Evolutionary conservation across 345 rosid genomes (phyloP).

Genomic region (Triadica sebifera): DNA sequence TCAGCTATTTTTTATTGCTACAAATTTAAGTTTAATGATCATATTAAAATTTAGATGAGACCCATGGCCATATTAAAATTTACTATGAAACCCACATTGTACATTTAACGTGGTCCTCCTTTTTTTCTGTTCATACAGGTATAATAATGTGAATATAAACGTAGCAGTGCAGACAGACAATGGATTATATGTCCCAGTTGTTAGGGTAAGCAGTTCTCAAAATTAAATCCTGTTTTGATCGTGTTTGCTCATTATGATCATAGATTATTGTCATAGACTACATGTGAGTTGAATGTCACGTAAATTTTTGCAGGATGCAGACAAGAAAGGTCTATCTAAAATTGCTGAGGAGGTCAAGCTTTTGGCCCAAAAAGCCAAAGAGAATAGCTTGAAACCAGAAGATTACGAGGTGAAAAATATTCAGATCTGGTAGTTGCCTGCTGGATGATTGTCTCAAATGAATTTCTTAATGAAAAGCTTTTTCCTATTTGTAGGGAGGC

Average conservation of each 20-base stretch:
- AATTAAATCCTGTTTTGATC: not conserved
- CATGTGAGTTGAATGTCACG: not conserved
- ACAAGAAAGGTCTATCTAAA: constrained; percentile 85
- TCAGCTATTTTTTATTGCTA: not conserved
- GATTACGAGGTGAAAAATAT: constrained; percentile 71
- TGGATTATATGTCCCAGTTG: constrained; percentile 92
- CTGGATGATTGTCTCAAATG: not conserved
- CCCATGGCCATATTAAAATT: not conserved
- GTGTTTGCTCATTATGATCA: not conserved
- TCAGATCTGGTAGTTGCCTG: not conserved
- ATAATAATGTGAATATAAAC: constrained; percentile 76
- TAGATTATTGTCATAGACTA: not conserved
- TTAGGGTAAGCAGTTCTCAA: constrained; percentile 54
- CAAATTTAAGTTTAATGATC: not conserved
- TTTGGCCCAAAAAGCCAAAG: constrained; percentile 90
- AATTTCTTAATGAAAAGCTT: not conserved
- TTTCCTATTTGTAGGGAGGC: constrained; percentile 67
- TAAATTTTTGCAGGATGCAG: constrained; percentile 66
- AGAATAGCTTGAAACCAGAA: constrained; percentile 86
- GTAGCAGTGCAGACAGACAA: constrained; percentile 97
- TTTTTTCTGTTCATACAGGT: constrained; percentile 44
- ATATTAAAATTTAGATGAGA: too few species aligned
- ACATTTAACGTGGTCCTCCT: constrained; percentile 1
- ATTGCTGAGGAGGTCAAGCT: constrained; percentile 75
- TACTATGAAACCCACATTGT: not conserved